These are phyloP conservation scores for Xylaria multiplex DNA, from an alignment of 2,329 filamentous ascomycete genomes.

Conservation along the genomic window DNA sequence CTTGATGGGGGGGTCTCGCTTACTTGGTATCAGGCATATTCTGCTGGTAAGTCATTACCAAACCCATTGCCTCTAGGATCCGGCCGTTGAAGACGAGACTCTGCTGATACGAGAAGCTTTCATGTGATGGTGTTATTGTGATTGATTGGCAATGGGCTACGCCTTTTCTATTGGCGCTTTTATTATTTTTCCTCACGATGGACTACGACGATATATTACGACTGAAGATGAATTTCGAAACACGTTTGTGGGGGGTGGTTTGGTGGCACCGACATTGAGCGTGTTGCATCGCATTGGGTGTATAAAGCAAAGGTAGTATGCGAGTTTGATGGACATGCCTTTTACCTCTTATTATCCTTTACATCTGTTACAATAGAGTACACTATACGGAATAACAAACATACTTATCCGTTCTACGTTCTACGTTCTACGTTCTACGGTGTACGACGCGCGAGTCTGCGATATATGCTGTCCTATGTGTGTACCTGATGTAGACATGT, in stretches of 20 bases:
- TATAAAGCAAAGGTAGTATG: not conserved
- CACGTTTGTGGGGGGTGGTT: not conserved
- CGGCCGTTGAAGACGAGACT: not conserved
- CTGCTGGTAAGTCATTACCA: constrained; percentile 69
- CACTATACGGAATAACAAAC: not conserved
- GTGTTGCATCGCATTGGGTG: not conserved
- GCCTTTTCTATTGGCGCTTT: constrained; percentile 4
- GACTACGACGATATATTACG: constrained; percentile 9
- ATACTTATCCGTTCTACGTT: too few relatives aligned
- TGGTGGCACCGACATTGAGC: not conserved
- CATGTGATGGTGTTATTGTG: constrained; percentile 36
- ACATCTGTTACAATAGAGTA: constrained; percentile 1
- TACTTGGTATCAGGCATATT: constrained; percentile 86
- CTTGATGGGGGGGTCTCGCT: constrained; percentile 84
- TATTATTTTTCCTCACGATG: constrained; percentile 2
- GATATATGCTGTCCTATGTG: too few relatives aligned
- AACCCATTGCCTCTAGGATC: not conserved
- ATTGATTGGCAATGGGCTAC: not conserved
- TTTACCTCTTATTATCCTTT: not conserved
- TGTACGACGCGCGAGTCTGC: too few relatives aligned
- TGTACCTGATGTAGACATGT: too few relatives aligned
- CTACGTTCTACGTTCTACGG: too few relatives aligned
- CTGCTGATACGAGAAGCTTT: constrained; percentile 43
- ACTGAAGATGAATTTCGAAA: constrained; percentile 1
- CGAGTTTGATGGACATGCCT: not conserved